Percentiles rank a stretch among this genome's conserved stretches.
Conservation (phyloP, 1,284 basidiomycete species). For the Cryptococcus maquisensis region DNA sequence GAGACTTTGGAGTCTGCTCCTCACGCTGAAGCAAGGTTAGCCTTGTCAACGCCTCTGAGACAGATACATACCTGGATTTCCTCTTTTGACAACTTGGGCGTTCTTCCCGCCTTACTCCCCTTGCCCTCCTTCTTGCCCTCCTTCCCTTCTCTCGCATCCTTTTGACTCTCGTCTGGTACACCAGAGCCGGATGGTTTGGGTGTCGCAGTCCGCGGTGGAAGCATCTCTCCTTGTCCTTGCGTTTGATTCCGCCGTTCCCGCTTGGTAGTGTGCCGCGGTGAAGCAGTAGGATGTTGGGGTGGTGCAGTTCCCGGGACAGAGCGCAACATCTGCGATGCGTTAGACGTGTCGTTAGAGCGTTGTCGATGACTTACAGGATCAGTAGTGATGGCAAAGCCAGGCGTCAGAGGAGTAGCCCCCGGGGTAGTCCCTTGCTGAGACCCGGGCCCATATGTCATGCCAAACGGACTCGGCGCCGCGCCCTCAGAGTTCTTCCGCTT, state of each 20-base stretch:
- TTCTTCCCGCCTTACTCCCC: slow-evolving; percentile 7
- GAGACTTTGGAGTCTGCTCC: slow-evolving; percentile 38
- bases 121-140: neutral
- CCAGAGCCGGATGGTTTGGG: slow-evolving; percentile 21
- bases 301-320: neutral
- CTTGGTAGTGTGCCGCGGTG: slow-evolving; percentile 9
- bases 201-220: slow-evolving; percentile 35
- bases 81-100: slow-evolving; percentile 26
- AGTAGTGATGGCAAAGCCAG: neutral
- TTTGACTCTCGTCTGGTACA: neutral
- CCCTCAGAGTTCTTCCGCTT: slow-evolving; percentile 38
- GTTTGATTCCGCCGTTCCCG: slow-evolving; percentile 37
- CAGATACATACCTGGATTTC: slow-evolving; percentile 25
- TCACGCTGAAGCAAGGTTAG: slow-evolving; percentile 19
- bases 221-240: slow-evolving; percentile 40
- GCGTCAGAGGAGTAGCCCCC: neutral
- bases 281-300: slow-evolving; percentile 6
- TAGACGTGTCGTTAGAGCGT: slow-evolving; percentile 9
- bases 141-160: slow-evolving; percentile 10
- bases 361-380: slow-evolving; percentile 1
- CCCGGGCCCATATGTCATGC: slow-evolving; percentile 14
- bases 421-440: slow-evolving; percentile 13
- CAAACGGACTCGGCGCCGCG: slow-evolving; percentile 32
- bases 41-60: neutral
- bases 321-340: slow-evolving; percentile 2